Conservation (phyloP, 148 eudicot genomes). For the Cornus suecica region DNA sequence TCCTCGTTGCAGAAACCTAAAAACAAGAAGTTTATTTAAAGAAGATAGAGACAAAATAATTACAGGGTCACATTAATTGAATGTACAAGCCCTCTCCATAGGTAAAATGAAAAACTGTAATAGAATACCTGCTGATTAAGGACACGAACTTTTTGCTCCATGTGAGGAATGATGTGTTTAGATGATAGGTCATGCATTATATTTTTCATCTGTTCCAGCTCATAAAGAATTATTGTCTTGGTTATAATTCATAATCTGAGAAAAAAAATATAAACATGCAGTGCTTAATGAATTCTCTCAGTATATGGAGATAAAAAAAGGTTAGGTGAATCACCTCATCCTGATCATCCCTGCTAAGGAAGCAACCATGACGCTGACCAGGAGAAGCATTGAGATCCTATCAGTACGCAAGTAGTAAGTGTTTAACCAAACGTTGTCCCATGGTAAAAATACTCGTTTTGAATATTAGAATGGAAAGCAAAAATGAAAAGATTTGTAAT, state of each 20-base stretch:
- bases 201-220: constrained; percentile 55
- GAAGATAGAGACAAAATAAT: constrained; percentile 12
- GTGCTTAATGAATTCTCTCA: constrained; percentile 3
- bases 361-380: constrained; percentile 45
- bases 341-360: constrained; percentile 64
- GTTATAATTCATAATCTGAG: not conserved
- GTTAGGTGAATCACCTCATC: constrained; percentile 53
- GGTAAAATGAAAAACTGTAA: constrained; percentile 6
- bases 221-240: constrained; percentile 10
- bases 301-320: constrained; percentile 9
- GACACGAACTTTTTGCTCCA: constrained; percentile 84
- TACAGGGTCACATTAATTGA: not conserved
- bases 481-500: constrained; percentile 6
- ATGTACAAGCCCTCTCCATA: not conserved
- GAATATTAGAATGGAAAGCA: not conserved
- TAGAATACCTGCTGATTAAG: constrained; percentile 88
- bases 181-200: constrained; percentile 80
- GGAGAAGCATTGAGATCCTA: constrained; percentile 50
- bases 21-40: constrained; percentile 5
- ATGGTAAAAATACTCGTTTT: not conserved
- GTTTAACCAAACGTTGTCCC: not conserved
- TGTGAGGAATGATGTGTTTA: constrained; percentile 81
- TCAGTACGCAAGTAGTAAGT: constrained; percentile 19
- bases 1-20: constrained; percentile 96
- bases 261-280: not conserved